Conservation (phyloP, 371 early-diverging fungal species). For the Blastocladiella emersonii region DNA sequence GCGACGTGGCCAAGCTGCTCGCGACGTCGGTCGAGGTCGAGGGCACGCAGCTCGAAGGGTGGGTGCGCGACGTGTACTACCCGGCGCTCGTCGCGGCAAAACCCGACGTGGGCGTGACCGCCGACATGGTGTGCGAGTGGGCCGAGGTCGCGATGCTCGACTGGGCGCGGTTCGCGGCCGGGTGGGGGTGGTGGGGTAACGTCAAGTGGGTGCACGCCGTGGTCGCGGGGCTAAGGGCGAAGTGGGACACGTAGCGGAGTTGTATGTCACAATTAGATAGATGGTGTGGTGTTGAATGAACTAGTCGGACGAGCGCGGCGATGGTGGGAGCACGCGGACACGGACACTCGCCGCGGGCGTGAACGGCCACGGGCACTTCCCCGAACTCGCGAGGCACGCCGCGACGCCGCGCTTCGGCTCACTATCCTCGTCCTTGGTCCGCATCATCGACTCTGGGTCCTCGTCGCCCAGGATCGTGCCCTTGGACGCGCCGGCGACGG, state of each 20-base stretch:
- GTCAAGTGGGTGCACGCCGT: not conserved
- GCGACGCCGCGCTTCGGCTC: too few relatives aligned
- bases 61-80: not conserved
- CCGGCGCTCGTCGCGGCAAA: not conserved
- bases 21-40: not conserved
- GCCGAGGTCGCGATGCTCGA: constrained; percentile 2
- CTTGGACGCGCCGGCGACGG: not conserved
- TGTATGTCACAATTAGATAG: too few relatives aligned
- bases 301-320: too few relatives aligned
- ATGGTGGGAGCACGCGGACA: too few relatives aligned
- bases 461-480: not conserved
- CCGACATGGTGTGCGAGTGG: not conserved
- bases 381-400: too few relatives aligned
- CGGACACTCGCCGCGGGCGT: too few relatives aligned
- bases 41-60: not conserved
- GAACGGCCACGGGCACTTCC: too few relatives aligned
- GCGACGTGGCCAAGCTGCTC: not conserved
- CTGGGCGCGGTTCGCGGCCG: not conserved
- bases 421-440: too few relatives aligned
- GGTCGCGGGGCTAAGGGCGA: not conserved
- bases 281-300: too few relatives aligned
- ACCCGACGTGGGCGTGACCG: not conserved
- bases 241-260: not conserved
- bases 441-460: not conserved
- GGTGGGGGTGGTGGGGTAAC: constrained; percentile 5